Evolutionary conservation across 1,139 yeast genomes (phyloP), one percentile per base, ranked within the genome.

Genomic region (Candida sp.): DNA sequence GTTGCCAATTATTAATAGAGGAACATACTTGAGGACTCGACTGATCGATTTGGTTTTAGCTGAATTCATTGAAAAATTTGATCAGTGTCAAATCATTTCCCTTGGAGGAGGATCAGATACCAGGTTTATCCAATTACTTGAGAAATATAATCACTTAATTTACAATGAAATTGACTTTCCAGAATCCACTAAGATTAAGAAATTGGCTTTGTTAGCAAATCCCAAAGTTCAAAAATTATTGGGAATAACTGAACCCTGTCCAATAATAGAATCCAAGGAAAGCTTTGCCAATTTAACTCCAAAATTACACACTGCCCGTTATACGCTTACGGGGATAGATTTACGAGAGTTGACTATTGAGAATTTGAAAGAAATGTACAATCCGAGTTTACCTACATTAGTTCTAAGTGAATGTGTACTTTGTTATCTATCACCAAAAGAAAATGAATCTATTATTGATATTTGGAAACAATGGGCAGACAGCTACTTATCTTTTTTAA

Each of bases 91-190:
- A 58, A 77, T 93, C 8, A 64, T 93, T 0, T 89, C 95, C 4
- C 63, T 93, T 21, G 99, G 99, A 0, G 88, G 97, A n/a, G 99
- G 99, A 1, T 87, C 95, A n/a, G 99, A 93, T 61, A 83, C 97
- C 1, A 64, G 98, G 46, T 75, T 79, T 5, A 87, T 88, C 56
- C 61, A 69, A 5, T 45, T 81, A 3, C 60, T 87, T 38, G 44
- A 56, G 21, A 41, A 46, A 2, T 25, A 41, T 27, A 42, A 47
- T 3, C 35, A 49, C 4, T 15, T 42, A 3, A 60, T 63, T 3
- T 85, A 82, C 56, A 73, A 84, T 43, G 99, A 93, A 59, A 58
- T 89, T 22, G 99, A 93, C 61, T 91, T 87, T 56, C 72, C 76
- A 1, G 82, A 74, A 23, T 78, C 89, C 2, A 75, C 81, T 1